These are phyloP conservation scores for Dactylonectria estremocensis DNA, from an alignment of 2,329 filamentous ascomycete genomes.

Conservation along the genomic window DNA sequence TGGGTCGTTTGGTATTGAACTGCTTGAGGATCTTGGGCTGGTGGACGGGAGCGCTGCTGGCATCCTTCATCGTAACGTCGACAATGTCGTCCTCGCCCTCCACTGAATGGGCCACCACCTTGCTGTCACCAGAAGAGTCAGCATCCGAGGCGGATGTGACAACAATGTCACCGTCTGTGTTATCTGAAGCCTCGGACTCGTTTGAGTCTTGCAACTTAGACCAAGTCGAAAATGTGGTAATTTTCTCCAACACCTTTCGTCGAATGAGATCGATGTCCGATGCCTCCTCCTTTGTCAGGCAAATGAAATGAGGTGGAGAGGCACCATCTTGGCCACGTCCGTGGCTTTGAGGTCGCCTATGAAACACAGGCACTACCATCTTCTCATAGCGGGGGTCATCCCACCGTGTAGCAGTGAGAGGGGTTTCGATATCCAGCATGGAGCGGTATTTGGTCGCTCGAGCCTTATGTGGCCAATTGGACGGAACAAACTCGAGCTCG, in stretches of 20 bases:
- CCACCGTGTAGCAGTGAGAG: conserved; percentile 64
- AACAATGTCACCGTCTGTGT: conserved; percentile 77
- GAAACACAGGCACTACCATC: conserved; percentile 80
- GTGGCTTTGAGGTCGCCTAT: conserved; percentile 63
- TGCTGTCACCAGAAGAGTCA: conserved; percentile 77
- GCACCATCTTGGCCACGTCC: conserved; percentile 50
- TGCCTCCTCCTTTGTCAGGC: conserved; percentile 81
- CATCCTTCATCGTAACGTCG: conserved; percentile 87
- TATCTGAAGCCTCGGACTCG: conserved; percentile 64
- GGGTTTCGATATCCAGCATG: conserved; percentile 64
- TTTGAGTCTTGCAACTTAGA: conserved; percentile 71
- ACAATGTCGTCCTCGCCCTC: conserved; percentile 93
- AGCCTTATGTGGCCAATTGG: conserved; percentile 78
- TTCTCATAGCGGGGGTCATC: conserved; percentile 75
- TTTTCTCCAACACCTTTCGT: conserved; percentile 83
- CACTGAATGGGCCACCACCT: conserved; percentile 83
- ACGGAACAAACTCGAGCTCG: conserved; percentile 84
- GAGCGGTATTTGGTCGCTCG: conserved; percentile 64
- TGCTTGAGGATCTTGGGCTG: conserved; percentile 56
- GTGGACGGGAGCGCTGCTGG: conserved; percentile 42
- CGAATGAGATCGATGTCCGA: conserved; percentile 78
- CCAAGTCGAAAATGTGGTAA: conserved; percentile 83
- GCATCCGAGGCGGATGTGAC: conserved; percentile 75
- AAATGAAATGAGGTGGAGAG: conserved; percentile 77
- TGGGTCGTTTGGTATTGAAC: conserved; percentile 67